Base-by-base conservation (phyloP, 352 stramenopile genomes). In the Blastocystis sp. region DNA sequence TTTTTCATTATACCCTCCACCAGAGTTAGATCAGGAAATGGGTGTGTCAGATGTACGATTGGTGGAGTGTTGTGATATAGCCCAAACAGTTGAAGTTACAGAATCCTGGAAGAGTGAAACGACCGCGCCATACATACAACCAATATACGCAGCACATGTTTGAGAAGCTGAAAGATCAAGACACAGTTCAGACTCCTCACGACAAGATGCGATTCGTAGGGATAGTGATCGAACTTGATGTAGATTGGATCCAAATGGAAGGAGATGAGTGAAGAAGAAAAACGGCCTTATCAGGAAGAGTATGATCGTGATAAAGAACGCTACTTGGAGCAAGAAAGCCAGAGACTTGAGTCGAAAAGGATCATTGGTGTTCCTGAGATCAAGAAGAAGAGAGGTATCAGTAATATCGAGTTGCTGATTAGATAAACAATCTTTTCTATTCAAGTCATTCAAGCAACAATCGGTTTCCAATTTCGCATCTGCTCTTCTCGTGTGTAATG, bases 391-490 rank as follows among this genome's bases (percentile, higher is more conserved):
- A 23, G 73, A 41, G 73, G 73, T 84, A 54, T 3, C 23, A 15
- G 20, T 23, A 0, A 20, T 20, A 20, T 11, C 9, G 3, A 37
- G 2, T 8, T 29, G 15, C 26, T 68, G 4, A 8, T 11, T 45
- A 84, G 73, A 84, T n/a, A 84, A 84, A 45, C 73, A 84, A 45
- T 66, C 29, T 43, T 84, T 53, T 37, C 26, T 84, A 4, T 84
- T 54, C 39, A 64, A 64, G 15, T 59, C 73, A 8, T n/a, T 64
- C 45, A n/a, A 18, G 23, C 53, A 84, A 55, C 73, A 64, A 20
- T 45, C 29, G 39, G 73, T 61, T 43, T 26, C 37, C 5, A 61
- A 84, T 1, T 84, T 84, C 56, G 50, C 47, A 9, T 15, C 34
- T 6, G 73, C 43, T 13, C 20, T 84, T 4, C 39, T 84, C 5